Conservation (phyloP, 1,284 basidiomycete species). For the Lentinus polychrous region DNA sequence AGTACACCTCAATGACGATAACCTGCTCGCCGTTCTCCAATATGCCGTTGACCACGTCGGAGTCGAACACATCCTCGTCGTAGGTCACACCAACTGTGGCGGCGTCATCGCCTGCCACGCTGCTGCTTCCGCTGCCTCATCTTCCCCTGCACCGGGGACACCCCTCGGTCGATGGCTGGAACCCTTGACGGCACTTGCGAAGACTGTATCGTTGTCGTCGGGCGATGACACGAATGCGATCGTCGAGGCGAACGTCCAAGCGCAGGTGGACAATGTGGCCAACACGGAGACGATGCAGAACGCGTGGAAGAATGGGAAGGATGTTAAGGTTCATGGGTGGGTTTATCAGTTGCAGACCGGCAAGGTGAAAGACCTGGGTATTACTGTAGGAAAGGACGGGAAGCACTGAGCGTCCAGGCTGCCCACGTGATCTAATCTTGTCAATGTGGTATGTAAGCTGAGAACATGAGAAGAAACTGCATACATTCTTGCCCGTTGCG, state of each 20-base stretch:
- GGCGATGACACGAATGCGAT: slow-evolving; percentile 25
- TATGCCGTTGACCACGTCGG: slow-evolving; percentile 14
- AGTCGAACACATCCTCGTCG: slow-evolving; percentile 15
- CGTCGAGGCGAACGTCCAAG: slow-evolving; percentile 68
- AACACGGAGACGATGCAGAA: slow-evolving; percentile 52
- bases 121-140: slow-evolving; percentile 23
- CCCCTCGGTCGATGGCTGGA: slow-evolving; percentile 64
- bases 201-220: slow-evolving; percentile 8
- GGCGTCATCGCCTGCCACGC: slow-evolving; percentile 41
- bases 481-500: too few species aligned
- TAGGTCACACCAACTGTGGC: slow-evolving; percentile 17
- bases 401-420: too few species aligned
- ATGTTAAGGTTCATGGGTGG: slow-evolving; percentile 74
- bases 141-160: slow-evolving; percentile 30
- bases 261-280: slow-evolving; percentile 67
- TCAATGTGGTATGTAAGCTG: too few species aligned
- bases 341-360: slow-evolving; percentile 71
- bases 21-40: slow-evolving; percentile 11
- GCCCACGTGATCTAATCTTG: too few species aligned
- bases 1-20: slow-evolving; percentile 11
- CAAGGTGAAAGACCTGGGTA: slow-evolving; percentile 53
- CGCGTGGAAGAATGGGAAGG: slow-evolving; percentile 62
- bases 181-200: slow-evolving; percentile 55
- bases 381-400: neutral
- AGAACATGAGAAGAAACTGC: too few species aligned